Percentiles rank a stretch among this genome's conserved stretches.
Conservation (phyloP, 345 rosid genomes). For the Citrus glauca region DNA sequence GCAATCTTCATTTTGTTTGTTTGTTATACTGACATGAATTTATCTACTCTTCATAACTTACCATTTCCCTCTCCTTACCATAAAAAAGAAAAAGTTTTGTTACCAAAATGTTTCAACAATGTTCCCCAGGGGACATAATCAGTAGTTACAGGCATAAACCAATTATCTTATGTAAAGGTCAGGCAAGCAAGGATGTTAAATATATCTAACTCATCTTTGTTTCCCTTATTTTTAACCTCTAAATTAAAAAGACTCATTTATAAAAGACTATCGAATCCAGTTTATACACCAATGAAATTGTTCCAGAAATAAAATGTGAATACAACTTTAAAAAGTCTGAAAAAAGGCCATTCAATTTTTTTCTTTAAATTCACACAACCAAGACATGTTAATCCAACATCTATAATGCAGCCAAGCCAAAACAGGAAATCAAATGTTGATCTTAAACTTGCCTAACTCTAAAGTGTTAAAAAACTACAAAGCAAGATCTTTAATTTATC, state of each 20-base stretch:
- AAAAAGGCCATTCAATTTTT: background rate
- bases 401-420: background rate
- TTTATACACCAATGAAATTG: background rate
- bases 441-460: background rate
- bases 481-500: background rate
- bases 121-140: background rate
- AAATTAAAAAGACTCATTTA: background rate
- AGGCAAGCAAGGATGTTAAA: background rate
- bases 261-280: background rate
- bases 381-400: background rate
- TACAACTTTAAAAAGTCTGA: background rate
- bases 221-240: background rate
- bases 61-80: constrained; percentile 54
- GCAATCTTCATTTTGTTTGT: constrained; percentile 87
- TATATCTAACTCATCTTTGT: background rate
- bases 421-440: background rate
- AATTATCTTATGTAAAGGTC: background rate
- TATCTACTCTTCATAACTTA: too few species aligned
- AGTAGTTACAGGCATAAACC: background rate
- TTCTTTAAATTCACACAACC: background rate
- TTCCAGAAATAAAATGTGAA: background rate
- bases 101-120: background rate
- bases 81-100: constrained; percentile 5
- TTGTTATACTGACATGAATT: constrained; percentile 46
- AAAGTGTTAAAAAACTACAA: too few species aligned